phyloP scores from a whole-genome alignment of 495 filamentous ascomycete genomes.

The Xylaria palmicola region DNA sequence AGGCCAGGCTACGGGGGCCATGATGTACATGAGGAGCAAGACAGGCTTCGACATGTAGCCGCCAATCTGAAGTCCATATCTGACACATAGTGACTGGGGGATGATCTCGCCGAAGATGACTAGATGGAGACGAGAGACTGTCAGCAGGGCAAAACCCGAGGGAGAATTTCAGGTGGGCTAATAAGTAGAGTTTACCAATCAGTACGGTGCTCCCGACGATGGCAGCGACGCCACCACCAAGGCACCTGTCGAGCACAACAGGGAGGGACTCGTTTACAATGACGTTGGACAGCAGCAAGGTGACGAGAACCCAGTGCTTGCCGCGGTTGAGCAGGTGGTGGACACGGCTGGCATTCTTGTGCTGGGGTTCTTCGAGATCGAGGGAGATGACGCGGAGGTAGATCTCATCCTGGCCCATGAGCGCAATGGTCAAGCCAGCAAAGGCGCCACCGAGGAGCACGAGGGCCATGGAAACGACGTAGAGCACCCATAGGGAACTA shows the following conservation, averaged over 20 bases:
- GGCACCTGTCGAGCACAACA: slow-evolving; percentile 87
- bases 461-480: slow-evolving; percentile 51
- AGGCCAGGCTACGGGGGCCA: slow-evolving; percentile 84
- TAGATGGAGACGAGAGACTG: slow-evolving; percentile 28
- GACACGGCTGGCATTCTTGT: slow-evolving; percentile 78
- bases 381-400: slow-evolving; percentile 97
- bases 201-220: slow-evolving; percentile 88
- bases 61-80: slow-evolving; percentile 94
- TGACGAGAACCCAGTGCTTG: slow-evolving; percentile 99
- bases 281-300: slow-evolving; percentile 89
- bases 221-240: slow-evolving; percentile 93
- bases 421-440: slow-evolving; percentile 90
- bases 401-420: slow-evolving; percentile 91
- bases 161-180: background rate
- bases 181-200: slow-evolving; percentile 62
- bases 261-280: slow-evolving; percentile 98
- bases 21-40: slow-evolving; percentile 83
- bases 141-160: background rate
- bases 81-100: slow-evolving; percentile 93
- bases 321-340: slow-evolving; percentile 77
- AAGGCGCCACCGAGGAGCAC: slow-evolving; percentile 92
- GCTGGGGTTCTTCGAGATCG: slow-evolving; percentile 61
- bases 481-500: slow-evolving; percentile 45
- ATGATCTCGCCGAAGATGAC: slow-evolving; percentile 98
- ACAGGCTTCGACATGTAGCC: slow-evolving; percentile 92